These are phyloP conservation scores for Verbascum thapsus DNA, from an alignment of 257 asterid species.

Conservation along the genomic window DNA sequence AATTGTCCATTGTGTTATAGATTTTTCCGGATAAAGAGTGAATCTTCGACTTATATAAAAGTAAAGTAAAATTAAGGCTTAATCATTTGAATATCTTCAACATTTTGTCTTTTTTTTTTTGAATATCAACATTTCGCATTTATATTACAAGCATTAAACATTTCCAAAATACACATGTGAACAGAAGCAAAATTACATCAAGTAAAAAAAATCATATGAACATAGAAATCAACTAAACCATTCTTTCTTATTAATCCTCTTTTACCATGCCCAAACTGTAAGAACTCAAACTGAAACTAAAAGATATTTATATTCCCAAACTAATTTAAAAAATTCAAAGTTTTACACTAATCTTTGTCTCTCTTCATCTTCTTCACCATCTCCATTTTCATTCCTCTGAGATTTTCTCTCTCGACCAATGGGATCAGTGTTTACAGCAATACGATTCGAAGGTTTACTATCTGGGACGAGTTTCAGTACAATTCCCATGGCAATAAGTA, in stretches of 20 bases:
- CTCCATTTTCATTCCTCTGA: conserved; percentile 33
- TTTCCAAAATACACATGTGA: background rate
- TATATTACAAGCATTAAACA: background rate
- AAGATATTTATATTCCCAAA: background rate
- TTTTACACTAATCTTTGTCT: conserved; percentile 44
- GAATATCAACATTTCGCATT: background rate
- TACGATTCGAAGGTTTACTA: conserved; percentile 41
- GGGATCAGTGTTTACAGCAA: conserved; percentile 16
- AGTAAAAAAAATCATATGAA: background rate
- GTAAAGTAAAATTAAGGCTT: no score
- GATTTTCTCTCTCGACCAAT: conserved; percentile 12
- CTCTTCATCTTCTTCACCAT: conserved; percentile 41
- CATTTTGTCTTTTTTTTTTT: background rate
- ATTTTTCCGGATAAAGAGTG: no score
- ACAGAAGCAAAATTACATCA: background rate
- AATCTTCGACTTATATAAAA: no score
- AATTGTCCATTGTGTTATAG: no score
- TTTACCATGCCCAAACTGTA: no score
- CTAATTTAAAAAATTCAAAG: background rate
- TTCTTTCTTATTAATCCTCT: no score
- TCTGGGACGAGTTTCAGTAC: conserved; percentile 67
- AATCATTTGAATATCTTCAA: background rate
- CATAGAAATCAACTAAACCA: no score
- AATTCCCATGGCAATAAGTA: conserved; percentile 74
- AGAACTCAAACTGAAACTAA: background rate